Percentiles rank a stretch among this genome's conserved stretches.
Evolutionary conservation across 129 eudicot species (phyloP).

Genomic region (Smallanthus sonchifolius): DNA sequence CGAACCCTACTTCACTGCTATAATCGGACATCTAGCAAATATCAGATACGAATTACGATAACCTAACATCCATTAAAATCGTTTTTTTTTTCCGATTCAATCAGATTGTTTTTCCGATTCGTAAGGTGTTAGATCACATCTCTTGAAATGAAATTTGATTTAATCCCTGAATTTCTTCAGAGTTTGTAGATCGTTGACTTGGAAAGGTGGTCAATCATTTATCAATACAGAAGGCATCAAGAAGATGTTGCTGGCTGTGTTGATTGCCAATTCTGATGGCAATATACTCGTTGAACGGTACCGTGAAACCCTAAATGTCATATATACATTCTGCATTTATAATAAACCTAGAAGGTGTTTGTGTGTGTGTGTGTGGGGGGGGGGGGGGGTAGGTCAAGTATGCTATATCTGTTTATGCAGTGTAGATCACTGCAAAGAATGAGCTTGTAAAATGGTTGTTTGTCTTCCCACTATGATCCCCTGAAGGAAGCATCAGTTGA

Average conservation of each 20-base stretch:
- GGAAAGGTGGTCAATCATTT: not conserved
- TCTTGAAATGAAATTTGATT: not conserved
- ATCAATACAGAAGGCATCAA: not conserved
- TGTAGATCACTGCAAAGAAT: too few relatives aligned
- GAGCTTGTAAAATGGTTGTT: not conserved
- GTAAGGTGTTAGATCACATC: not conserved
- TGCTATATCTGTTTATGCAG: too few relatives aligned
- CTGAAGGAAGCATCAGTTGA: not conserved
- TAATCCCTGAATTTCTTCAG: not conserved
- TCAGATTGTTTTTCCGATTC: not conserved
- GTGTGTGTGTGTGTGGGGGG: too few relatives aligned
- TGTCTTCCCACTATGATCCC: not conserved
- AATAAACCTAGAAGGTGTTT: too few relatives aligned
- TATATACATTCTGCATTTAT: not conserved
- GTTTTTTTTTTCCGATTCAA: not conserved
- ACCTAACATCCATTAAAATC: not conserved
- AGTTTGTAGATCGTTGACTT: constrained; percentile 1
- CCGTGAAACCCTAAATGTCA: not conserved
- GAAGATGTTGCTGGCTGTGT: constrained; percentile 76
- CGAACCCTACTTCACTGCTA: not conserved
- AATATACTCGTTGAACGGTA: constrained; percentile 99
- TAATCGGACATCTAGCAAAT: not conserved
- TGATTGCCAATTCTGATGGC: constrained; percentile 94
- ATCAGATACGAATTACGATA: not conserved
- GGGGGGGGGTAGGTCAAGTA: too few relatives aligned